These are phyloP conservation scores for Tylopilus rubrobrunneus DNA, from an alignment of 768 basidiomycete species.

Conservation along the genomic window DNA sequence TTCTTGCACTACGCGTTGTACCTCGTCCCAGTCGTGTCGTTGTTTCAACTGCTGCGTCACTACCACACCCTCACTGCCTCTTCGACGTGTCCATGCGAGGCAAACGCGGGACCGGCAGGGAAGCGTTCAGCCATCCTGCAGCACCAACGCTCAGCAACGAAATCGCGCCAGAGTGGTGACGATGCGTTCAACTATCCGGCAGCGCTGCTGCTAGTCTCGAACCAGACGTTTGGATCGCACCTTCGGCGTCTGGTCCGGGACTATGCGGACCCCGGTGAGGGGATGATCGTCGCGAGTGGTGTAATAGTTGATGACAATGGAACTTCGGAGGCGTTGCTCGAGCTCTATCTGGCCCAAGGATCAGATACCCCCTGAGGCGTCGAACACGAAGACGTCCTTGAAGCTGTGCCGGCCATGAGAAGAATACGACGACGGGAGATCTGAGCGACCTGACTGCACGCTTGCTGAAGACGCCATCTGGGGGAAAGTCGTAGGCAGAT, in stretches of 20 bases:
- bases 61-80: constrained; percentile 37
- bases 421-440: constrained; percentile 26
- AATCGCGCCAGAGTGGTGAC: no score
- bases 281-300: constrained; percentile 48
- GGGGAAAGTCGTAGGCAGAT: constrained; percentile 38
- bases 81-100: constrained; percentile 23
- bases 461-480: constrained; percentile 24
- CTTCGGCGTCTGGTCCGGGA: no score
- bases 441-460: constrained; percentile 28
- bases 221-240: no score
- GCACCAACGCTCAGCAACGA: constrained; percentile 56
- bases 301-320: constrained; percentile 26
- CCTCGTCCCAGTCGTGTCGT: constrained; percentile 48
- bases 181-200: no score
- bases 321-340: constrained; percentile 32
- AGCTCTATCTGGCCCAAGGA: constrained; percentile 52
- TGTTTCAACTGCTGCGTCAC: constrained; percentile 66
- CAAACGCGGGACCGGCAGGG: constrained; percentile 23
- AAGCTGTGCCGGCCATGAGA: constrained; percentile 41
- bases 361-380: constrained; percentile 51
- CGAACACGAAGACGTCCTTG: constrained; percentile 68
- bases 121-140: constrained; percentile 34
- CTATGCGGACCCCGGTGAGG: no score
- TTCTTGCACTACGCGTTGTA: constrained; percentile 33
- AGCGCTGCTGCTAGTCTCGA: no score